Evolutionary conservation across 805 yeast species (phyloP), one percentile per base, ranked within the genome.

Genomic region (Barnettozyma sucrosica): DNA sequence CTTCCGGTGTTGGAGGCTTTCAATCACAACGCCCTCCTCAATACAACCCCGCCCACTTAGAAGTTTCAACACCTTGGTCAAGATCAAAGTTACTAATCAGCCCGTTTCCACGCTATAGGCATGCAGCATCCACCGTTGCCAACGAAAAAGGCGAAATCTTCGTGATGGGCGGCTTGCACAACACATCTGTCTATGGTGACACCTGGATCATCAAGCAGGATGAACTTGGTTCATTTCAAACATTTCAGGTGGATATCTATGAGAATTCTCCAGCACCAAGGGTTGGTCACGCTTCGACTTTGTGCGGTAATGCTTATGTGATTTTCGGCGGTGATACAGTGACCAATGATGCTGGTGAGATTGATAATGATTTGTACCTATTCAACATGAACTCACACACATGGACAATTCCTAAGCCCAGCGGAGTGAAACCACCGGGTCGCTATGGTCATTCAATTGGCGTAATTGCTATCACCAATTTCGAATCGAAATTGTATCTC

Each of bases 311-410:
- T 61, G 98, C 98, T 1, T 93, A 84, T 59, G 89, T 93, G 40
- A 80, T 93, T 13, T 92, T 88, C 66, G 99, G 98, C 32, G 99
- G 99, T 59, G 99, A 93, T 63, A 93, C 98, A 1, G 85, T 81
- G 44, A 83, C 89, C 32, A 89, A 85, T 60, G 77, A 76, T 43
- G 74, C 75, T 44, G 89, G 89, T 6, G 80, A 79, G 48, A 82
- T 95, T 54, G 99, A 93, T 67, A 90, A 92, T 66, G 88, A 86
- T 62, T 71, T 93, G 51, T 93, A 93, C 65, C 75, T 93, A 58
- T 85, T 93, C 70, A 85, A 86, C 65, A 83, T 85, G 51, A 80
- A 83, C 43, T 80, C 90, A 2, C 71, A 79, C 52, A 81, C 82
- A 57, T 85, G 93, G 92, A 83, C 90, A 0, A 76, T 81, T 11